phyloP scores from a whole-genome alignment of 768 basidiomycete genomes.

The Leccinum boreale region DNA sequence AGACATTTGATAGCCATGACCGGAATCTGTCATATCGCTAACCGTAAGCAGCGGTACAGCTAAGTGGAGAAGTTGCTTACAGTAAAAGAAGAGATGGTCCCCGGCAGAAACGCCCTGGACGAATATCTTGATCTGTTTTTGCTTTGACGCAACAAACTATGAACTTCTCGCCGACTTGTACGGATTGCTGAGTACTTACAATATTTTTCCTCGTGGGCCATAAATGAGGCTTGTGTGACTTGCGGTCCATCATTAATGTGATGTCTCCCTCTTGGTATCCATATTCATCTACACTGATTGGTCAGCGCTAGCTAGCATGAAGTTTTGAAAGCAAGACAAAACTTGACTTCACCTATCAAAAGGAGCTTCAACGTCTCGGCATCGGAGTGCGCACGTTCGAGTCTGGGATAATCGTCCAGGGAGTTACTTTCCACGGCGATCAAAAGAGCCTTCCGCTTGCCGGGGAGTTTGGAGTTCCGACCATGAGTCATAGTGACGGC shows the following conservation, averaged over 20 bases:
- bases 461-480: neutral
- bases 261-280: conserved; percentile 39
- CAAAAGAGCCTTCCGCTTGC: conserved; percentile 20
- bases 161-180: neutral
- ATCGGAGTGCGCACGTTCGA: conserved; percentile 15
- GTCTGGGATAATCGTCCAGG: neutral
- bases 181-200: conserved; percentile 28
- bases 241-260: conserved; percentile 41
- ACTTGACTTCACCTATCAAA: conserved; percentile 20
- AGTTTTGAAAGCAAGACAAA: neutral
- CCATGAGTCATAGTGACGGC: conserved; percentile 4
- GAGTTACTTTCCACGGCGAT: conserved; percentile 17
- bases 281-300: conserved; percentile 26
- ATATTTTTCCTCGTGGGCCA: conserved; percentile 46
- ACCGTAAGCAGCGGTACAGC: neutral
- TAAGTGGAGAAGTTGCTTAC: conserved; percentile 28
- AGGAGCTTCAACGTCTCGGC: conserved; percentile 13
- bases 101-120: conserved; percentile 42
- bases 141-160: conserved; percentile 26
- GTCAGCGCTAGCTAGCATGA: too few relatives aligned
- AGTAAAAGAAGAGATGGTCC: conserved; percentile 58
- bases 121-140: conserved; percentile 40
- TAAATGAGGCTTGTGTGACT: conserved; percentile 13
- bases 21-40: conserved; percentile 38
- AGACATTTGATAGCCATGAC: conserved; percentile 46